Evolutionary conservation across 768 basidiomycete genomes (phyloP).

Genomic region (Cystofilobasidium capitatum): DNA sequence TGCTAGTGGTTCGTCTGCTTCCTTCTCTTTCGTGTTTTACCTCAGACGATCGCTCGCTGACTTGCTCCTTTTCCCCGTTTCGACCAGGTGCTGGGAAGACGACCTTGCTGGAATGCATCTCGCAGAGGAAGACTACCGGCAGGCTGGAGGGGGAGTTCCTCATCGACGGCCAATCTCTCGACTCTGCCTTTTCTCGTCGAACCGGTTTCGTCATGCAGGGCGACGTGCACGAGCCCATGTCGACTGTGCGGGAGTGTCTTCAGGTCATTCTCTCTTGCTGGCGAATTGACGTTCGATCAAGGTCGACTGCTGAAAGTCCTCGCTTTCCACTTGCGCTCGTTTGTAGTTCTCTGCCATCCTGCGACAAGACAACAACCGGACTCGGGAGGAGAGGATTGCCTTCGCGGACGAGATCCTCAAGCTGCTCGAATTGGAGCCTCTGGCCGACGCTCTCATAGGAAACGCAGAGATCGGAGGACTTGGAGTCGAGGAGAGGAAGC

Average conservation of each 20-base stretch:
- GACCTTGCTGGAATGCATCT: neutral
- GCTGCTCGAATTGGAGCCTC: neutral
- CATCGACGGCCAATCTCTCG: neutral
- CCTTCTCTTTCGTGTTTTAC: neutral
- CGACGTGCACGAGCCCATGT: conserved; percentile 13
- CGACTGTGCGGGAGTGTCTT: conserved; percentile 3
- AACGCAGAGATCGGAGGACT: neutral
- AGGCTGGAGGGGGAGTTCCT: neutral
- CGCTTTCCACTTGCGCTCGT: neutral
- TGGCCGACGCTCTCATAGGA: conserved; percentile 3
- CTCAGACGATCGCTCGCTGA: no score
- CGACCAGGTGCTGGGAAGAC: conserved; percentile 4
- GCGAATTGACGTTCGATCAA: neutral
- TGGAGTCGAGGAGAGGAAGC: conserved; percentile 6
- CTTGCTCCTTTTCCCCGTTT: no score
- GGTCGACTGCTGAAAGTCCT: neutral
- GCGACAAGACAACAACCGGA: neutral
- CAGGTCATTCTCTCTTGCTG: neutral
- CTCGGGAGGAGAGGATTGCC: neutral
- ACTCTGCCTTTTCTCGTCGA: neutral
- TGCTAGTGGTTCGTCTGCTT: no score
- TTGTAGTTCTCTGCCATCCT: conserved; percentile 3
- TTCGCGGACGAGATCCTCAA: neutral
- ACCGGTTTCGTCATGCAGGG: neutral
- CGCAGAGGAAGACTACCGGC: neutral